phyloP scores from a whole-genome alignment of 495 filamentous ascomycete genomes.

The Xylaria nigripes region DNA sequence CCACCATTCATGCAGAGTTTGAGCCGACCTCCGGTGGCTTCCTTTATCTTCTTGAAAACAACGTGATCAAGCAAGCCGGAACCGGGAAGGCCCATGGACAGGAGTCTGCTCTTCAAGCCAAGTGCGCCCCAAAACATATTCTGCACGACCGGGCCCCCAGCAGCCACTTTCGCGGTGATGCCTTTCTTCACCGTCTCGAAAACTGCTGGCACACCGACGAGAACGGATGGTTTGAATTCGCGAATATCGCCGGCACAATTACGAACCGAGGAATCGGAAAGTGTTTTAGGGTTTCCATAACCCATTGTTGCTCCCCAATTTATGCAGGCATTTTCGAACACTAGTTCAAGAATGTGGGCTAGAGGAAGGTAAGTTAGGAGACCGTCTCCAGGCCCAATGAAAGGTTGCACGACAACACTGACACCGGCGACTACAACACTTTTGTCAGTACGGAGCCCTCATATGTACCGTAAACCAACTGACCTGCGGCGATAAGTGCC shows the following conservation, averaged over 20 bases:
- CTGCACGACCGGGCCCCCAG: slow-evolving; percentile 60
- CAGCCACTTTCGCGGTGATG: slow-evolving; percentile 77
- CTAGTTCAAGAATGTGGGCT: slow-evolving; percentile 93
- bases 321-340: slow-evolving; percentile 88
- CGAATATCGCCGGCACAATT: slow-evolving; percentile 95
- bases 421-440: slow-evolving; percentile 67
- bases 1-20: slow-evolving; percentile 81
- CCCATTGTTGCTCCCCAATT: slow-evolving; percentile 97
- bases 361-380: slow-evolving; percentile 88
- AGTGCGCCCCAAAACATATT: slow-evolving; percentile 92
- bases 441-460: slow-evolving; percentile 9
- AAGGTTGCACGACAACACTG: slow-evolving; percentile 72
- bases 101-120: slow-evolving; percentile 70
- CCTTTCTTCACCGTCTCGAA: slow-evolving; percentile 99
- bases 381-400: slow-evolving; percentile 77
- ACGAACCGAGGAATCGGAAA: slow-evolving; percentile 81
- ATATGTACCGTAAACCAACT: slow-evolving; percentile 23
- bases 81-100: slow-evolving; percentile 70
- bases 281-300: slow-evolving; percentile 88
- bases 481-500: slow-evolving; percentile 81
- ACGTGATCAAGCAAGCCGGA: slow-evolving; percentile 61
- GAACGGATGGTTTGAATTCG: slow-evolving; percentile 83
- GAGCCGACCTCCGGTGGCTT: slow-evolving; percentile 75
- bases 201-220: slow-evolving; percentile 92
- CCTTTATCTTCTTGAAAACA: slow-evolving; percentile 87